Percentiles rank a stretch among this genome's conserved stretches.
Evolutionary conservation across 1,284 basidiomycete species (phyloP).

Genomic region (Malassezia sp.): DNA sequence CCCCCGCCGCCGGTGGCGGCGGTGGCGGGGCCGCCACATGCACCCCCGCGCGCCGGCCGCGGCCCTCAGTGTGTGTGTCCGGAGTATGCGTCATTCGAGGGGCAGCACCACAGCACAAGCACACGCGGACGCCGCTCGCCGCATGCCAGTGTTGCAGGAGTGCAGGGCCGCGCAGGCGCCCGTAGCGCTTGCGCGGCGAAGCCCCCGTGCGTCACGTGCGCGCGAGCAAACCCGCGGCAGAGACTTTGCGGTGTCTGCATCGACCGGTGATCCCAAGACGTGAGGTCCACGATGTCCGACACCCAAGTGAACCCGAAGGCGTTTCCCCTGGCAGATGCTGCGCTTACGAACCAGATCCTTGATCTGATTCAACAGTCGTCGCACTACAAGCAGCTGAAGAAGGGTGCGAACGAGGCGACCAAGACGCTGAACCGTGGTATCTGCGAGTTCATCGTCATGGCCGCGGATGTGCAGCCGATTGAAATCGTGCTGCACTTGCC

Average conservation of each 20-base stretch:
- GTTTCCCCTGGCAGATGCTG: constrained; percentile 79
- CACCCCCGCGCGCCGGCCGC: no score
- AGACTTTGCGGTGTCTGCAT: neutral
- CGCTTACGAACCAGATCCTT: constrained; percentile 82
- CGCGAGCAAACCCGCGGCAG: neutral
- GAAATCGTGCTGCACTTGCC: constrained; percentile 96
- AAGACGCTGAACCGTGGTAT: constrained; percentile 99
- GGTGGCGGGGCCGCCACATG: no score
- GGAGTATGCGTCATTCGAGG: no score
- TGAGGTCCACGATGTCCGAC: constrained; percentile 29
- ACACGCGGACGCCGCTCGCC: neutral
- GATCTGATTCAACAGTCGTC: constrained; percentile 48
- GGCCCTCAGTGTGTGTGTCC: no score
- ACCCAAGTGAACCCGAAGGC: constrained; percentile 58
- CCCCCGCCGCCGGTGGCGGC: constrained; percentile 1
- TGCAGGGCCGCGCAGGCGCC: neutral
- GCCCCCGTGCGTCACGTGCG: neutral
- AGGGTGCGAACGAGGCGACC: constrained; percentile 87
- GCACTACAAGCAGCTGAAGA: constrained; percentile 94
- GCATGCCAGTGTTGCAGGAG: neutral
- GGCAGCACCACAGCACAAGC: neutral
- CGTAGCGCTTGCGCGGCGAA: neutral
- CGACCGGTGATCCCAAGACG: constrained; percentile 20
- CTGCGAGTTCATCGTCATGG: constrained; percentile 94
- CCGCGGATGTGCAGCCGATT: constrained; percentile 79